Base-by-base conservation (phyloP, 768 basidiomycete genomes). In the Lactarius psammicola region DNA sequence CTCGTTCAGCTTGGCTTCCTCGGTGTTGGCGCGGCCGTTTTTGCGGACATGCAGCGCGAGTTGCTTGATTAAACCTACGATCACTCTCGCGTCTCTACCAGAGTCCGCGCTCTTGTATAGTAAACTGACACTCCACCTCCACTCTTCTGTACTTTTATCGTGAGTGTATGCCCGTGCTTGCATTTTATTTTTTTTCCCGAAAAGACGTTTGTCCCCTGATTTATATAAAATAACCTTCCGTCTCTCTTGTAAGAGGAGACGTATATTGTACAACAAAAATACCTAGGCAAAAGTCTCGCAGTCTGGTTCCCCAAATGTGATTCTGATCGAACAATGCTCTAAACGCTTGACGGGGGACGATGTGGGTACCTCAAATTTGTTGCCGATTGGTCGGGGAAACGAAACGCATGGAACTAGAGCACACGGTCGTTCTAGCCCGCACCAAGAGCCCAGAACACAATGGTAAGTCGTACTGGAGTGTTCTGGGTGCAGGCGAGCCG, bases 11-110 rank as follows among this genome's bases (percentile, higher is more conserved):
- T 94, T 15, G 92, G 87, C 7, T 72, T 89, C 51, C 73, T 85
- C 67, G 91, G 92, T 13, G 82, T 85, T 13, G 93, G 92, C 15
- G 77, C 84, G 34, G 93, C 93, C 34, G 90, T 90, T 20, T 92
- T 90, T 74, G 89, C 88, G 18, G 92, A 94, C 71, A 83, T 92
- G 80, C 78, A 82, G 33, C 87, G 82, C 71, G 92, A 94, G 71
- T 83, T 93, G 69, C 75, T 92, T 62, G 86, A 89, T 44, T 65
- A 36, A 54, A 20, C 18, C 20, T 38, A 51, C 28, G 20, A 30
- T 9, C 23, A 18, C 7, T 33, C 18, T 46, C n/a, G 23, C 49
- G n/a, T n/a, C 30, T 59, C 56, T 13, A n/a, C 23, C 44, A 51
- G 31, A 57, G 46, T 26, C 26, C 17, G 30, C 34, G 57, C 28